Conservation (phyloP, 2,329 filamentous ascomycete species). For the Trichothecium roseum region DNA sequence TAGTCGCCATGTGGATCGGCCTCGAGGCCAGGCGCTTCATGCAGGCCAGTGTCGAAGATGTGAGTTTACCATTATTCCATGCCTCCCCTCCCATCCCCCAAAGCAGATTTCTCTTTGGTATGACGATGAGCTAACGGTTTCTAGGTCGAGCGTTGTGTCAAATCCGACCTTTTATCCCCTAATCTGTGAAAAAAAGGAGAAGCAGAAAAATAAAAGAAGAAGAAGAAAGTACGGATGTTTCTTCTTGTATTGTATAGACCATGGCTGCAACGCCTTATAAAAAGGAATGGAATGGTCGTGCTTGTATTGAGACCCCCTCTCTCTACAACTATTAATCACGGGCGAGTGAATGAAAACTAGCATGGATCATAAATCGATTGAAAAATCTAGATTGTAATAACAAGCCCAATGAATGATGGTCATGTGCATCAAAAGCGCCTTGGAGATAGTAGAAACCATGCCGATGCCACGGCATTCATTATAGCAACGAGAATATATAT, state of each 20-base stretch:
- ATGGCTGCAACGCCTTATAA: not conserved
- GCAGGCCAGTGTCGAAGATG: conserved; percentile 81
- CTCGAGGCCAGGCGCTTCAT: conserved; percentile 82
- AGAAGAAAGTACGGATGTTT: no score
- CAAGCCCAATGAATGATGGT: no score
- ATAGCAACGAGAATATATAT: not conserved
- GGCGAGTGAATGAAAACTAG: not conserved
- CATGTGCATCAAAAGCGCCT: no score
- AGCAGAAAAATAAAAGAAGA: no score
- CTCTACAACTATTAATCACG: not conserved
- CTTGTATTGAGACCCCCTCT: not conserved
- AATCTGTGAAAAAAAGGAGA: conserved; percentile 52
- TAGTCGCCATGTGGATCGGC: conserved; percentile 86
- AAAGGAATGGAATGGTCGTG: not conserved
- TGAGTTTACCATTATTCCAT: conserved; percentile 44
- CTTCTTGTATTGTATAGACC: not conserved
- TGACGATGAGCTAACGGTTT: conserved; percentile 5
- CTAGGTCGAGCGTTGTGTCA: conserved; percentile 78
- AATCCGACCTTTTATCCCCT: conserved; percentile 78
- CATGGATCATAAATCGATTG: not conserved
- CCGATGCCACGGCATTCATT: no score
- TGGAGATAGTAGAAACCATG: no score
- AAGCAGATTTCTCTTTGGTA: not conserved
- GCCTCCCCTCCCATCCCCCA: no score
- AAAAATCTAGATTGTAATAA: not conserved